phyloP scores from a whole-genome alignment of 1,284 basidiomycete species.

The Trametes hirsuta region DNA sequence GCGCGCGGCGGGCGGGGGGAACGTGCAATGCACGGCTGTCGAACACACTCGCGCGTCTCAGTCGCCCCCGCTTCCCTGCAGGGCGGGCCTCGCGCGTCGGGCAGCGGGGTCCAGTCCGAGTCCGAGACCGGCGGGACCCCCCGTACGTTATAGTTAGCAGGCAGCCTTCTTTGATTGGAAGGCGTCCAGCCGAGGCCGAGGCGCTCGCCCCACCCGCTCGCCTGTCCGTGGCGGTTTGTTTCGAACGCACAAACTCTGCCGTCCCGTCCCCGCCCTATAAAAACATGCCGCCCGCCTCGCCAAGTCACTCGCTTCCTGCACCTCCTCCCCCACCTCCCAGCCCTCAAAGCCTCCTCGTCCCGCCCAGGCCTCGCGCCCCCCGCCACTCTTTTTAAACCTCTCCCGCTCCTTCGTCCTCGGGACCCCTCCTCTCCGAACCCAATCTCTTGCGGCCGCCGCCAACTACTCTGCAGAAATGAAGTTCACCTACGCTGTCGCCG shows the following conservation, averaged over 20 bases:
- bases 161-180: slow-evolving; percentile 18
- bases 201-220: neutral
- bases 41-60: too few relatives aligned
- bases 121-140: slow-evolving; percentile 14
- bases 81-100: too few relatives aligned
- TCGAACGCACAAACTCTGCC: slow-evolving; percentile 5
- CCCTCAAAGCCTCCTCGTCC: slow-evolving; percentile 1
- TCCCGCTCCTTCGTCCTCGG: slow-evolving; percentile 16
- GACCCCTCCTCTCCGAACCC: slow-evolving; percentile 1
- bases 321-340: slow-evolving; percentile 1
- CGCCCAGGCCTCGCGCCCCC: slow-evolving; percentile 15
- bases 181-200: slow-evolving; percentile 15
- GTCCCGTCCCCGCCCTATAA: slow-evolving; percentile 11
- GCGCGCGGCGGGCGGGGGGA: too few relatives aligned
- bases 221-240: neutral
- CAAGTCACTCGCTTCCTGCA: slow-evolving; percentile 10
- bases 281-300: slow-evolving; percentile 3
- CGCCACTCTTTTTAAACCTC: slow-evolving; percentile 16
- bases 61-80: too few relatives aligned
- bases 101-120: neutral
- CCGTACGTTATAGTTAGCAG: slow-evolving; percentile 12
- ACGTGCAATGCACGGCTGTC: too few relatives aligned
- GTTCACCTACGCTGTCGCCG: slow-evolving; percentile 43
- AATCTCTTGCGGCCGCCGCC: slow-evolving; percentile 17
- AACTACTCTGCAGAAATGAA: slow-evolving; percentile 43